Percentiles rank a stretch among this genome's conserved stretches.
Conservation (phyloP, 169 alveolate genomes). For the Plasmodium relictum region DNA sequence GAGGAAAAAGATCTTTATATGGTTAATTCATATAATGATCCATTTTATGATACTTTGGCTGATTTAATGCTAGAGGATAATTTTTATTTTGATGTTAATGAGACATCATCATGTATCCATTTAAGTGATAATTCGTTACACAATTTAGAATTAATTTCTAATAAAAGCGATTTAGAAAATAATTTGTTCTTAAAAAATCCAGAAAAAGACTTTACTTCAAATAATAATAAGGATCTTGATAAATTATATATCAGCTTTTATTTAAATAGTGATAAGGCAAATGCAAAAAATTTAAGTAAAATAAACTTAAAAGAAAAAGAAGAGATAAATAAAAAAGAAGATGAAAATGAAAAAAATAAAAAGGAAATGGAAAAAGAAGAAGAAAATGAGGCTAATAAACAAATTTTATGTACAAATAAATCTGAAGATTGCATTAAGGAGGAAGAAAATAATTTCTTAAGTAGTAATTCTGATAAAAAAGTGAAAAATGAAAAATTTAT, state of each 20-base stretch:
- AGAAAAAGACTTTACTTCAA: neutral
- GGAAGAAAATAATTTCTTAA: neutral
- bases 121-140: constrained; percentile 6
- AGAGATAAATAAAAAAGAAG: neutral
- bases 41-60: neutral
- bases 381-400: neutral
- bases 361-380: neutral
- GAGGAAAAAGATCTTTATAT: constrained; percentile 25
- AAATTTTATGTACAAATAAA: neutral
- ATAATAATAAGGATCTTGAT: constrained; percentile 5
- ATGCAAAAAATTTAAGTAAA: neutral
- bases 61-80: constrained; percentile 36
- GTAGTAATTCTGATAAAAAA: neutral
- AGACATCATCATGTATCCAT: constrained; percentile 2
- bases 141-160: constrained; percentile 4
- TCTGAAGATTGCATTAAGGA: neutral
- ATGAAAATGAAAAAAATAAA: neutral
- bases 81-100: constrained; percentile 30
- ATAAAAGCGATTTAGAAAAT: constrained; percentile 1
- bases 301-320: neutral
- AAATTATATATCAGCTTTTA: constrained; percentile 23
- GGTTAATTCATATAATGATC: constrained; percentile 3
- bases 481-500: neutral
- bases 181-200: neutral
- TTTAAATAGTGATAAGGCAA: neutral